Conservation (phyloP, 2,329 filamentous ascomycete genomes). For the Chaetothyriales sp. region DNA sequence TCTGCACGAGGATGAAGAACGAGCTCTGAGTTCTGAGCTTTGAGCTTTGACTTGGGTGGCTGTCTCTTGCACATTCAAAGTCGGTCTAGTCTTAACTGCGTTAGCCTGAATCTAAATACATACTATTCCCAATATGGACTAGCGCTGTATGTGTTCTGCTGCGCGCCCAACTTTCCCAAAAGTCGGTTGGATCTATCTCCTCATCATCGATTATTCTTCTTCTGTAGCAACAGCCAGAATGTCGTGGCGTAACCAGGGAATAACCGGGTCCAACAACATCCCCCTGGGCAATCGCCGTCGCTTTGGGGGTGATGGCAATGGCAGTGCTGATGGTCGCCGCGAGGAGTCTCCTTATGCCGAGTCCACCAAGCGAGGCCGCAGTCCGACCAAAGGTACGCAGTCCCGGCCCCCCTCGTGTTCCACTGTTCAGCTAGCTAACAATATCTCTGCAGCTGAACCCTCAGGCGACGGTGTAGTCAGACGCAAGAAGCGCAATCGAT, state of each 20-base stretch:
- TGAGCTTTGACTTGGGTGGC: background rate
- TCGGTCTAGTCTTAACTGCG: too few species aligned
- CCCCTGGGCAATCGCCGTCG: conserved; percentile 73
- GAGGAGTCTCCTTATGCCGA: conserved; percentile 34
- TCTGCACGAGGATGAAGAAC: background rate
- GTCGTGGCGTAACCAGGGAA: conserved; percentile 58
- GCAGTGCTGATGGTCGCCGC: conserved; percentile 22
- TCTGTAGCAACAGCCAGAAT: conserved; percentile 27
- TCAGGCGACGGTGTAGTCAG: conserved; percentile 63
- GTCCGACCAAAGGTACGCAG: conserved; percentile 60
- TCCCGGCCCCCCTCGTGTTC: too few species aligned
- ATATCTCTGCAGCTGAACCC: conserved; percentile 26
- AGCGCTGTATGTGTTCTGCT: too few species aligned
- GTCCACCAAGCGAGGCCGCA: conserved; percentile 72
- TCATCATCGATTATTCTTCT: background rate
- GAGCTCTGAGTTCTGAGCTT: background rate
- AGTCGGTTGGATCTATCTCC: background rate
- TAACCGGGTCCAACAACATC: conserved; percentile 97
- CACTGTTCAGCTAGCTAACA: conserved; percentile 14
- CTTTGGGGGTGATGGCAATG: conserved; percentile 53
- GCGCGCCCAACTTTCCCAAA: too few species aligned
- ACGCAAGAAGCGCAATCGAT: conserved; percentile 96
- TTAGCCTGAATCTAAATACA: too few species aligned
- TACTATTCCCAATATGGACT: too few species aligned
- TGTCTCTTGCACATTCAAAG: background rate